phyloP scores from a whole-genome alignment of 1,139 yeast species.

The Blastobotrys buckinghamii region DNA sequence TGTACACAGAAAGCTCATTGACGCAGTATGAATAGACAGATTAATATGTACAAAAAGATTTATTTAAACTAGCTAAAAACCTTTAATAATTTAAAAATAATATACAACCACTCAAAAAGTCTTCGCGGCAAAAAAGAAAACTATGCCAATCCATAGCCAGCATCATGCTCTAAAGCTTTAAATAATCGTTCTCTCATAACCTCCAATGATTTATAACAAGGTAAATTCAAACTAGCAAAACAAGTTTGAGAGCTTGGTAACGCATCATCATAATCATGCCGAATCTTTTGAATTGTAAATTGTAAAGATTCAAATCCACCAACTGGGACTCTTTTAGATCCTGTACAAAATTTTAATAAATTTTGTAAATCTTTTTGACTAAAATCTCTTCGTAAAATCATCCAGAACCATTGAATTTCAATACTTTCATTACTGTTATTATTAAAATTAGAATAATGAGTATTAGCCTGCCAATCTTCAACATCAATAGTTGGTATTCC shows the following conservation, averaged over 20 bases:
- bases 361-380: constrained; percentile 16
- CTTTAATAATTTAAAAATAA: too few relatives aligned
- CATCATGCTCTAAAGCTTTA: constrained; percentile 25
- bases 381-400: constrained; percentile 18
- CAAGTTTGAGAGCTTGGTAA: constrained; percentile 29
- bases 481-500: constrained; percentile 20
- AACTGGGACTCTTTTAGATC: constrained; percentile 25
- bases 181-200: constrained; percentile 19
- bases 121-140: too few relatives aligned
- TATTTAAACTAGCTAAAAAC: too few relatives aligned
- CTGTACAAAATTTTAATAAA: constrained; percentile 29
- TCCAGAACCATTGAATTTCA: constrained; percentile 22
- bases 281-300: constrained; percentile 22
- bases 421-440: too few relatives aligned
- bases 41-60: too few relatives aligned
- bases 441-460: constrained; percentile 19
- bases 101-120: too few relatives aligned
- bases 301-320: constrained; percentile 20
- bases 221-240: constrained; percentile 24
- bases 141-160: constrained; percentile 29
- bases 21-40: too few relatives aligned
- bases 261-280: constrained; percentile 19
- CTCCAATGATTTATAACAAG: constrained; percentile 20
- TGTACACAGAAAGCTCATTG: too few relatives aligned
- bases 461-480: constrained; percentile 13